These are phyloP conservation scores for Coemansia sp. DNA, from an alignment of 192 early-diverging fungal genomes.

Conservation along the genomic window DNA sequence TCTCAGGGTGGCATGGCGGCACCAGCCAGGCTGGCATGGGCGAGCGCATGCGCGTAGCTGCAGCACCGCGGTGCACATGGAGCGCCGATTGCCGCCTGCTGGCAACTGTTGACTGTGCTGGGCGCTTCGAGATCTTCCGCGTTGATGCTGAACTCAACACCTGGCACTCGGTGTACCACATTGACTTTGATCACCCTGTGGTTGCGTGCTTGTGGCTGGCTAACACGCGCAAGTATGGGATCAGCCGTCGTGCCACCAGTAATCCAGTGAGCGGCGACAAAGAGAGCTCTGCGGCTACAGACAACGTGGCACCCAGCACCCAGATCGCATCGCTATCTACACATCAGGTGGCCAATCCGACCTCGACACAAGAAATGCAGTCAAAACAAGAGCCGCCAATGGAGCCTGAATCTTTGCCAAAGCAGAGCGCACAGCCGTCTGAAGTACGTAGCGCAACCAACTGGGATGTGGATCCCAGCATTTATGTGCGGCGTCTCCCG, in stretches of 20 bases:
- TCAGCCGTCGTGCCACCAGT: conserved; percentile 25
- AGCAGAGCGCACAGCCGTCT: neutral
- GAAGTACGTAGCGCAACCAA: neutral
- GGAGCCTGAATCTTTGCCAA: too few species aligned
- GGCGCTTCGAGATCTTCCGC: conserved; percentile 51
- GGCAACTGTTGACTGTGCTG: conserved; percentile 39
- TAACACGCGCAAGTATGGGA: conserved; percentile 50
- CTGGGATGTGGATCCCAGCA: conserved; percentile 41
- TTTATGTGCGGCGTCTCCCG: conserved; percentile 42
- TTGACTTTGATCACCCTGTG: conserved; percentile 49
- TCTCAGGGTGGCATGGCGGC: conserved; percentile 51
- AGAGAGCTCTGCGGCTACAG: neutral
- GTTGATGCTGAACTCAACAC: conserved; percentile 42
- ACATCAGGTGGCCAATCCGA: conserved; percentile 14
- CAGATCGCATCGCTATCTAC: conserved; percentile 13
- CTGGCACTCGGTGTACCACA: conserved; percentile 45
- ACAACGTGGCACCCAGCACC: neutral
- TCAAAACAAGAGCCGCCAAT: neutral
- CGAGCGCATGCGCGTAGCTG: conserved; percentile 49
- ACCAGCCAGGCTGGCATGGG: conserved; percentile 32
- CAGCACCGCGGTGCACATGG: conserved; percentile 48
- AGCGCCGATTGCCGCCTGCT: conserved; percentile 49
- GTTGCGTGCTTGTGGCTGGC: conserved; percentile 49
- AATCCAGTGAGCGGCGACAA: neutral
- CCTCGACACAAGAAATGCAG: neutral